phyloP scores from a whole-genome alignment of 768 basidiomycete species.

The Boletus vinaceobasis region DNA sequence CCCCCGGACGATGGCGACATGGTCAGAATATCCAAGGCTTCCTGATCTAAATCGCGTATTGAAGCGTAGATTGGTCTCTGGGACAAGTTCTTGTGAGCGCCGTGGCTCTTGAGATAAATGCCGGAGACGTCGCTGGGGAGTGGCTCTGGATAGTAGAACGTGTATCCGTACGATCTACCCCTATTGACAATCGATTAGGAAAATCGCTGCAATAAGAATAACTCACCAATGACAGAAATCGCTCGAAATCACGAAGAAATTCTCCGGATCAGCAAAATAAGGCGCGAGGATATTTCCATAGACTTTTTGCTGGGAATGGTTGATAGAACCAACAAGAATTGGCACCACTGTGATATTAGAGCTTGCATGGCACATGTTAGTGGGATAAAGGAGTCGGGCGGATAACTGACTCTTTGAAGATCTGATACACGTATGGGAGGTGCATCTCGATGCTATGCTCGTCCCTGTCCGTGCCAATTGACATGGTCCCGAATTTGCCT shows the following conservation, averaged over 20 bases:
- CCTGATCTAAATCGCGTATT: slow-evolving; percentile 80
- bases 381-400: background rate
- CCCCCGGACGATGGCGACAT: slow-evolving; percentile 46
- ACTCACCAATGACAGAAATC: slow-evolving; percentile 97
- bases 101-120: slow-evolving; percentile 47
- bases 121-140: slow-evolving; percentile 45
- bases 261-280: slow-evolving; percentile 73
- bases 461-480: slow-evolving; percentile 70
- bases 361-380: slow-evolving; percentile 34
- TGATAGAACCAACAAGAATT: slow-evolving; percentile 82
- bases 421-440: slow-evolving; percentile 82
- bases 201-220: background rate
- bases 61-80: slow-evolving; percentile 75
- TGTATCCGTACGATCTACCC: slow-evolving; percentile 86
- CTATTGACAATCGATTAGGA: slow-evolving; percentile 34
- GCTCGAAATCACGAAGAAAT: slow-evolving; percentile 86
- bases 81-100: slow-evolving; percentile 35
- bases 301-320: slow-evolving; percentile 50
- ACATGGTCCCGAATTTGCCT: slow-evolving; percentile 64
- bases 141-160: slow-evolving; percentile 75
- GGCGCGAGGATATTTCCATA: slow-evolving; percentile 77
- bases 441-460: slow-evolving; percentile 99
- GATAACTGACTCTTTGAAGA: slow-evolving; percentile 67
- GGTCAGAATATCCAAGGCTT: slow-evolving; percentile 75
- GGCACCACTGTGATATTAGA: slow-evolving; percentile 82